A percentile compares a stretch with the other conserved stretches of the same genome.
phyloP scores from a whole-genome alignment of 495 filamentous ascomycete species.

The Penicillium arizonense region DNA sequence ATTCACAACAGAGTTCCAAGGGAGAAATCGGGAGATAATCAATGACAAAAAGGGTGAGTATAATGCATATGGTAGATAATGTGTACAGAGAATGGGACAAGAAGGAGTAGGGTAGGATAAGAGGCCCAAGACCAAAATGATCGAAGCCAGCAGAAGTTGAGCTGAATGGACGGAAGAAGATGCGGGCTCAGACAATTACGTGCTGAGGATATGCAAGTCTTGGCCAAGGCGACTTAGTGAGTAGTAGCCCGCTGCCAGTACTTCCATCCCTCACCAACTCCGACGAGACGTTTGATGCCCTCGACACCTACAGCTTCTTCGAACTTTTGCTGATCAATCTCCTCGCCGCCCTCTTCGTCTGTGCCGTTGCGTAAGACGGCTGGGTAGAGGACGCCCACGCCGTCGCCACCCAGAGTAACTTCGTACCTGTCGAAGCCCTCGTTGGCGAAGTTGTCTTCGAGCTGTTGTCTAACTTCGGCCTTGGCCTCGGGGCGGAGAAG shows the following conservation, averaged over 20 bases:
- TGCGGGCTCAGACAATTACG: neutral
- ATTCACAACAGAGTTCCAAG: neutral
- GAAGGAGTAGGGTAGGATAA: slow-evolving; percentile 5
- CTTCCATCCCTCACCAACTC: slow-evolving; percentile 79
- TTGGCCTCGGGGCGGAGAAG: slow-evolving; percentile 67
- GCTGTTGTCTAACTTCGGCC: slow-evolving; percentile 48
- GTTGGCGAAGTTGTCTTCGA: slow-evolving; percentile 64
- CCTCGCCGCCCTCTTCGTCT: slow-evolving; percentile 75
- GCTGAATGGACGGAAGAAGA: neutral
- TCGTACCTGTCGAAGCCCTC: slow-evolving; percentile 84
- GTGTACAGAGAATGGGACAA: slow-evolving; percentile 27
- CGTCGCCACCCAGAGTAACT: slow-evolving; percentile 85
- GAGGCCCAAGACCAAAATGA: neutral
- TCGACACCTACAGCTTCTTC: slow-evolving; percentile 75
- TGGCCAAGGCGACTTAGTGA: neutral
- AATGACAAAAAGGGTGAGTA: slow-evolving; percentile 13
- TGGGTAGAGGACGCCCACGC: slow-evolving; percentile 89
- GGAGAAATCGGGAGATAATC: neutral
- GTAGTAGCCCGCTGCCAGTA: slow-evolving; percentile 69
- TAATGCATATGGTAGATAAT: slow-evolving; percentile 18
- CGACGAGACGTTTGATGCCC: slow-evolving; percentile 69
- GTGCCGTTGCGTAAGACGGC: slow-evolving; percentile 75
- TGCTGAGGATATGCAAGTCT: neutral
- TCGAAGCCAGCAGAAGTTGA: neutral
- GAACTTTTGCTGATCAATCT: slow-evolving; percentile 92